Evolutionary conservation across 148 eudicot species (phyloP).

Genomic region (Rhododendron ovatum): DNA sequence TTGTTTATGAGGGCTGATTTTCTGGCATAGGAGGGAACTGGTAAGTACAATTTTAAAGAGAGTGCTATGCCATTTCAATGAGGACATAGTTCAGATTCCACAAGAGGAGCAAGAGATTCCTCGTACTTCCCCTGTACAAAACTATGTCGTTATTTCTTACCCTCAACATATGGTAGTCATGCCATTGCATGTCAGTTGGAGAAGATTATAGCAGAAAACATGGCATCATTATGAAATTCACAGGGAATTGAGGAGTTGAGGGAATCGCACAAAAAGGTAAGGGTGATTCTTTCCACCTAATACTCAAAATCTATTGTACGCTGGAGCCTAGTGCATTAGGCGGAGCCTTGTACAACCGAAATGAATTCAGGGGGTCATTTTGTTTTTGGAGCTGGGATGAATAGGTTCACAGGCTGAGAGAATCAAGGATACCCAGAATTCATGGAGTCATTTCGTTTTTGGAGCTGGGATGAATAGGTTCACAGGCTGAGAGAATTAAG

Average conservation of each 20-base stretch:
- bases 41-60: neutral
- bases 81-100: neutral
- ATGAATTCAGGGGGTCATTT: neutral
- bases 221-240: neutral
- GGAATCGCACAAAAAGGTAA: neutral
- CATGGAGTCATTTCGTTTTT: neutral
- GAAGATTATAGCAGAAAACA: neutral
- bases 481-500: too few relatives aligned
- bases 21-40: neutral
- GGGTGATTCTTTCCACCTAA: neutral
- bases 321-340: neutral
- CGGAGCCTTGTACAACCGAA: neutral
- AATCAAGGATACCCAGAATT: too few relatives aligned
- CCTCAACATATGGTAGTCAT: neutral
- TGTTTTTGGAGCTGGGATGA: neutral
- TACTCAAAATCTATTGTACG: neutral
- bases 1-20: neutral
- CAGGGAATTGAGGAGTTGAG: neutral
- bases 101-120: neutral
- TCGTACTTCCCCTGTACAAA: neutral
- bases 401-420: too few relatives aligned
- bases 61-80: neutral
- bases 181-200: neutral
- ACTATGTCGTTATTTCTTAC: neutral
- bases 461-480: neutral